These are phyloP conservation scores for Chaetomiaceae sp. DNA, from an alignment of 2,329 filamentous ascomycete genomes.

Conservation along the genomic window DNA sequence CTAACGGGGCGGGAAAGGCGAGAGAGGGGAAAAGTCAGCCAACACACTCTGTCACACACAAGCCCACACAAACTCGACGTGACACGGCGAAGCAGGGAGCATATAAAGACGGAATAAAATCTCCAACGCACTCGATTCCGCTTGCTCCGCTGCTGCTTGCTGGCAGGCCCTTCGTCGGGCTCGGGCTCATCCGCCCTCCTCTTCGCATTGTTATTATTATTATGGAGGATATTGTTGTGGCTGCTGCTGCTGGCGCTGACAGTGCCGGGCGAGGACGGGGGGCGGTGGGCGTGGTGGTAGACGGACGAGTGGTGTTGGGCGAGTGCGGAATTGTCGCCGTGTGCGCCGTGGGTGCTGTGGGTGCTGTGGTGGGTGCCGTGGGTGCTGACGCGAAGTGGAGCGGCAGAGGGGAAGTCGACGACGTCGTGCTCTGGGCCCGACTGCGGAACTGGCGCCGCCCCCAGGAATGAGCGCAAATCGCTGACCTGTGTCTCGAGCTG, in stretches of 20 bases:
- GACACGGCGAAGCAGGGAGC: no score
- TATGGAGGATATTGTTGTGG: no score
- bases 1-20: conserved; percentile 25
- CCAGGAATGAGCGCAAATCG: conserved; percentile 45
- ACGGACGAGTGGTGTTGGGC: conserved; percentile 12
- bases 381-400: conserved; percentile 22
- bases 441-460: conserved; percentile 26
- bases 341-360: conserved; percentile 16
- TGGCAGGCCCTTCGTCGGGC: conserved; percentile 35
- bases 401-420: conserved; percentile 14
- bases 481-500: conserved; percentile 49
- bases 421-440: conserved; percentile 2
- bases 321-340: conserved; percentile 21
- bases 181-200: conserved; percentile 34
- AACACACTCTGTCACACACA: not conserved
- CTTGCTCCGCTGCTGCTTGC: conserved; percentile 53
- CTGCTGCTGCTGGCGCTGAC: conserved; percentile 19
- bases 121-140: conserved; percentile 47
- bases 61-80: not conserved
- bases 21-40: conserved; percentile 1
- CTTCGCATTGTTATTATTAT: conserved; percentile 28
- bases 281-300: conserved; percentile 18
- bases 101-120: not conserved
- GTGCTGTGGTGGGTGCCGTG: no score
- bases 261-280: conserved; percentile 13